Percentiles rank a stretch among this genome's conserved stretches.
Evolutionary conservation across 352 stramenopile species (phyloP).

Genomic region (Phytophthora cactorum): DNA sequence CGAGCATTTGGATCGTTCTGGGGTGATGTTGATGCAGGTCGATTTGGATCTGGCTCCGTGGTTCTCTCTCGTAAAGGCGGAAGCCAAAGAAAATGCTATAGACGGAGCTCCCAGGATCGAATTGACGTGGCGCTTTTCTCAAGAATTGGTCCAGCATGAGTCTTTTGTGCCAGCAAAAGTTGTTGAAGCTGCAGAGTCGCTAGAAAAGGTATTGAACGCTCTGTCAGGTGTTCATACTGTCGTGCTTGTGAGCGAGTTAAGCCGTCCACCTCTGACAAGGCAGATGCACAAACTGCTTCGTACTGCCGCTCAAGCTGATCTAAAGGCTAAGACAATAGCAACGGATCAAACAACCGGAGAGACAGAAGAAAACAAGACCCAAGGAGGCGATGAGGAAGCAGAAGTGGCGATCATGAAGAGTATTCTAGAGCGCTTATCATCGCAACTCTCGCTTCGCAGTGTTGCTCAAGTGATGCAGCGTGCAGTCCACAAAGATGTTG

Average conservation of each 20-base stretch:
- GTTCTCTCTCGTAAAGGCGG: conserved; percentile 53
- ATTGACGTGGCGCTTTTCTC: conserved; percentile 47
- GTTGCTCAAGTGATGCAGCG: conserved; percentile 48
- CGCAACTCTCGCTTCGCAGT: conserved; percentile 40
- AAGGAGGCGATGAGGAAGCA: conserved; percentile 2
- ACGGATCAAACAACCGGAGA: neutral
- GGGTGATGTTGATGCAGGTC: conserved; percentile 59
- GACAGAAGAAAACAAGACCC: conserved; percentile 3
- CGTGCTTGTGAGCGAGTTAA: conserved; percentile 61
- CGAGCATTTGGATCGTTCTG: conserved; percentile 7
- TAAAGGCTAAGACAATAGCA: conserved; percentile 9
- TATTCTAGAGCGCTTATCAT: conserved; percentile 26
- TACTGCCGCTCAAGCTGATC: conserved; percentile 8
- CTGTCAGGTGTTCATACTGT: conserved; percentile 30
- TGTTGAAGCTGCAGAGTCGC: conserved; percentile 20
- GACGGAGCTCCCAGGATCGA: conserved; percentile 6
- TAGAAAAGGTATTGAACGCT: conserved; percentile 35
- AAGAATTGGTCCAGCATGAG: conserved; percentile 49
- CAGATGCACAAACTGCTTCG: conserved; percentile 45
- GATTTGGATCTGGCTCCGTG: conserved; percentile 77
- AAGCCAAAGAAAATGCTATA: neutral
- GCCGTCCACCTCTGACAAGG: conserved; percentile 55
- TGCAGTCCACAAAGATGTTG: conserved; percentile 24
- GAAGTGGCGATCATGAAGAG: conserved; percentile 6
- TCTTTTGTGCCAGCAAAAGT: conserved; percentile 55